Evolutionary conservation across 495 filamentous ascomycete species (phyloP).

Genomic region (Lichenothelia convexa): DNA sequence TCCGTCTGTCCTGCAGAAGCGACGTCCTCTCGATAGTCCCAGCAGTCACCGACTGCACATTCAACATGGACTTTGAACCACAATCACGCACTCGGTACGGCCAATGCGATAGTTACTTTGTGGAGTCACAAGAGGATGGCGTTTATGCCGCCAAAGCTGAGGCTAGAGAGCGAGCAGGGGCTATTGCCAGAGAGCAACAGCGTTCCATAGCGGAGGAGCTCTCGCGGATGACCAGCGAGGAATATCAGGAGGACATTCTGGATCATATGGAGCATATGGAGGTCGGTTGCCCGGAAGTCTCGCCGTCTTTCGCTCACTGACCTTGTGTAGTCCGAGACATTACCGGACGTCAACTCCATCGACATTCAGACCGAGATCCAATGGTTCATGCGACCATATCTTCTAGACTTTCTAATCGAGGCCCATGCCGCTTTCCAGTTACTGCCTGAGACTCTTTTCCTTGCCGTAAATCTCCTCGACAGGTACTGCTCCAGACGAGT

Average conservation of each 20-base stretch:
- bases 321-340: slow-evolving; percentile 52
- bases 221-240: slow-evolving; percentile 59
- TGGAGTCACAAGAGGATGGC: slow-evolving; percentile 57
- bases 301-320: slow-evolving; percentile 13
- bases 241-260: slow-evolving; percentile 85
- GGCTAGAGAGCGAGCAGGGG: slow-evolving; percentile 50
- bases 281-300: slow-evolving; percentile 31
- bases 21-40: too few species aligned
- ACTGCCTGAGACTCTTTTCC: slow-evolving; percentile 81
- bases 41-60: neutral
- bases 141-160: slow-evolving; percentile 21
- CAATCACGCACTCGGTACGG: slow-evolving; percentile 16
- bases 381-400: slow-evolving; percentile 98
- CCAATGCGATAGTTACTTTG: slow-evolving; percentile 63
- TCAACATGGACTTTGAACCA: slow-evolving; percentile 47
- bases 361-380: slow-evolving; percentile 98
- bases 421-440: slow-evolving; percentile 89
- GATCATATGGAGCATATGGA: slow-evolving; percentile 93
- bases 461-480: slow-evolving; percentile 92
- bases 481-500: slow-evolving; percentile 94
- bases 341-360: slow-evolving; percentile 91
- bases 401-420: slow-evolving; percentile 96
- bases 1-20: too few species aligned
- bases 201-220: slow-evolving; percentile 73
- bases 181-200: slow-evolving; percentile 58